Evolutionary conservation across 2,329 filamentous ascomycete species (phyloP).

Genomic region (Sclerotinia spermophila): DNA sequence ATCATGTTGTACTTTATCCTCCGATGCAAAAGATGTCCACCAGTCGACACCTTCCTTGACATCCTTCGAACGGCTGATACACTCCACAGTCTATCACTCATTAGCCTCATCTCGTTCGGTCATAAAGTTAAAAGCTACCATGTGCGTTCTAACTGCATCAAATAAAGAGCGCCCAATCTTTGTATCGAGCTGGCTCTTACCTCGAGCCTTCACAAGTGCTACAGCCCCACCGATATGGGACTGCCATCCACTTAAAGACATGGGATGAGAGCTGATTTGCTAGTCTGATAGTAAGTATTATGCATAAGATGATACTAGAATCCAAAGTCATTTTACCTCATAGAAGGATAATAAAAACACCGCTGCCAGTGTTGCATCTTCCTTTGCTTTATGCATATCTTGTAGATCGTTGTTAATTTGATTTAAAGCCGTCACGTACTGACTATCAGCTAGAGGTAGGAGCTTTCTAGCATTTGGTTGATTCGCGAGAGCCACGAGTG

Average conservation of each 20-base stretch:
- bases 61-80: constrained; percentile 48
- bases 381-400: constrained; percentile 45
- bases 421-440: constrained; percentile 52
- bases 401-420: constrained; percentile 50
- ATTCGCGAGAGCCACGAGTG: constrained; percentile 53
- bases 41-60: constrained; percentile 53
- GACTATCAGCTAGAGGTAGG: constrained; percentile 43
- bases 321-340: constrained; percentile 41
- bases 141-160: constrained; percentile 56
- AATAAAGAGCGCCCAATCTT: constrained; percentile 53
- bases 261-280: constrained; percentile 48
- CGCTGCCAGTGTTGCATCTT: constrained; percentile 54
- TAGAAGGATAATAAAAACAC: constrained; percentile 58
- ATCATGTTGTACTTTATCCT: constrained; percentile 47
- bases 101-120: constrained; percentile 40
- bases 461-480: constrained; percentile 39
- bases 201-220: constrained; percentile 53
- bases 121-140: constrained; percentile 41
- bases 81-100: constrained; percentile 53
- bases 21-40: constrained; percentile 52
- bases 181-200: constrained; percentile 49
- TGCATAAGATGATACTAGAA: not conserved
- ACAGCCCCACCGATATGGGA: constrained; percentile 59
- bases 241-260: constrained; percentile 55
- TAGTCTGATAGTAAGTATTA: constrained; percentile 30